Evolutionary conservation across 2,329 filamentous ascomycete genomes (phyloP).

Genomic region (Fusarium brachygibbosum): DNA sequence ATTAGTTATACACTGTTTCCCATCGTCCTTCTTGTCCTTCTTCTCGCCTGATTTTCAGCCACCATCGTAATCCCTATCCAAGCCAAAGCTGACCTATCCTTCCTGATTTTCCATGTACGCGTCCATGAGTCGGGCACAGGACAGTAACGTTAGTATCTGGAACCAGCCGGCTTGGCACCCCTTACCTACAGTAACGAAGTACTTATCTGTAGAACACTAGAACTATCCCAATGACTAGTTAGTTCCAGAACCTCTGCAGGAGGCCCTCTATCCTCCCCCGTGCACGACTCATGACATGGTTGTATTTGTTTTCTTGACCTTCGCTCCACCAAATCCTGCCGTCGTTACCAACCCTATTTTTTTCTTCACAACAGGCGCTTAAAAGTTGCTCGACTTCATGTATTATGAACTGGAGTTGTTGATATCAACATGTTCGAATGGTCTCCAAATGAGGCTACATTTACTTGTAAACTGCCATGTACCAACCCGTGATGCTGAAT

Average conservation of each 20-base stretch:
- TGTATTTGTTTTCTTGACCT: constrained; percentile 21
- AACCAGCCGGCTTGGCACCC: constrained; percentile 34
- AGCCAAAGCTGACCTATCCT: constrained; percentile 26
- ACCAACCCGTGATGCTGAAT: not conserved
- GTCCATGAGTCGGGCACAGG: constrained; percentile 32
- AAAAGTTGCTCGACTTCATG: not conserved
- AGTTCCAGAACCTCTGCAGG: constrained; percentile 18
- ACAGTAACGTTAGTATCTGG: constrained; percentile 17
- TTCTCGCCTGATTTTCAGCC: not conserved
- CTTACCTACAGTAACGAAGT: constrained; percentile 9
- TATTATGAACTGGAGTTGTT: not conserved
- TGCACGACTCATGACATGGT: constrained; percentile 34
- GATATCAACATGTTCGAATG: not conserved
- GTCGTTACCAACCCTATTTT: not conserved
- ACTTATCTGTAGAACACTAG: constrained; percentile 2
- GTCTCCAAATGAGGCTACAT: not conserved
- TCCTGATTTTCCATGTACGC: constrained; percentile 7
- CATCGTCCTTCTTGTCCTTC: constrained; percentile 2
- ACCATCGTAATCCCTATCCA: constrained; percentile 22
- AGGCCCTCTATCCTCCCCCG: constrained; percentile 21
- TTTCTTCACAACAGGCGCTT: not conserved
- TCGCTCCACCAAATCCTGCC: not conserved
- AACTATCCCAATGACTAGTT: constrained; percentile 1
- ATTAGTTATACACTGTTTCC: constrained; percentile 26
- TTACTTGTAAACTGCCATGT: not conserved